These are phyloP conservation scores for Silene noctiflora DNA, from an alignment of 179 eudicot genomes.

Conservation along the genomic window DNA sequence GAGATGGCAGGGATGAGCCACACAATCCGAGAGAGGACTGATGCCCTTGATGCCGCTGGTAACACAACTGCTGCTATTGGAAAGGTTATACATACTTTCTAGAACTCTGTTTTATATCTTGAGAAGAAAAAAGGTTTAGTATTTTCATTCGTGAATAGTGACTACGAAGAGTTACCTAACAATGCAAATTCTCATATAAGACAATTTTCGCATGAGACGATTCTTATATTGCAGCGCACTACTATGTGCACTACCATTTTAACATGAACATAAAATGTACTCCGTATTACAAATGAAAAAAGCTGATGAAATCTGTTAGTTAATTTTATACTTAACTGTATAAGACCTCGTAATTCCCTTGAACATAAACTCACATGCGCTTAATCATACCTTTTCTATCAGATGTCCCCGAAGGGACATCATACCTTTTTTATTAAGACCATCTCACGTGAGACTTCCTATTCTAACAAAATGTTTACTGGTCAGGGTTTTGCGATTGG, in stretches of 20 bases:
- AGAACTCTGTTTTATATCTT: background rate
- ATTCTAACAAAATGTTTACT: background rate
- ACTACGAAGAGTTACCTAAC: background rate
- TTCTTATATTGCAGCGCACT: too few species aligned
- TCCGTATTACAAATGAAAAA: background rate
- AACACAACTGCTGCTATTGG: slow-evolving; percentile 98
- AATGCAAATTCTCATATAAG: background rate
- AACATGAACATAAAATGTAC: too few species aligned
- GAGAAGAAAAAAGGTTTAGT: background rate
- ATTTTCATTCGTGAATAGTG: background rate
- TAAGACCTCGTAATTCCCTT: background rate
- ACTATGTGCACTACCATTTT: too few species aligned
- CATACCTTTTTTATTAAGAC: too few species aligned
- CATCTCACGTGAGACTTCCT: background rate
- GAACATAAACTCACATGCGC: background rate
- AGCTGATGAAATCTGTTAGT: background rate
- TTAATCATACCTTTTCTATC: background rate
- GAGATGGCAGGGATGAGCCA: slow-evolving; percentile 99
- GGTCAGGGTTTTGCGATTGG: slow-evolving; percentile 87
- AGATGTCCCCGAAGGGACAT: too few species aligned
- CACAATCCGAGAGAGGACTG: slow-evolving; percentile 85
- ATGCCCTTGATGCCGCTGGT: slow-evolving; percentile 98
- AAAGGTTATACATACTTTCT: slow-evolving; percentile 50
- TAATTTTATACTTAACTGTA: background rate
- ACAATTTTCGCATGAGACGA: background rate